Evolutionary conservation across 257 asterid species (phyloP), one percentile per base, ranked within the genome.

Genomic region (Forsythia viridissima): DNA sequence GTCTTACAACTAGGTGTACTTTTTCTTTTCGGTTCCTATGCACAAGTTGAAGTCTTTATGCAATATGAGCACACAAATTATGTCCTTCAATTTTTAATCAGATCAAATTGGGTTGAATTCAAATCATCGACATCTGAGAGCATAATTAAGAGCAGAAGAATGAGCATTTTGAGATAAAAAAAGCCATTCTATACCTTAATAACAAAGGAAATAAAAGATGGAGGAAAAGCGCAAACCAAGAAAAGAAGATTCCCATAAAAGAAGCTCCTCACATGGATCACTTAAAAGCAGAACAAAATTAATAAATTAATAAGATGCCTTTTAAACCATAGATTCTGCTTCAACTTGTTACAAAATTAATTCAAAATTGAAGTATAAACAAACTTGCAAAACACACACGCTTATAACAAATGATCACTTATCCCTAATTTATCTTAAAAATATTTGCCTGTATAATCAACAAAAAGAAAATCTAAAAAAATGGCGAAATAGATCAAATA

Each of bases 181-280:
- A 68, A 55, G 63, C 55, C 71, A 79, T 75, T 66, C 73, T 65
- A 79, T 81, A 77, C 66, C 89, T 83, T 83, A 86, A 80, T 73
- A 42, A 65, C 87, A 77, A 86, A 84, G 89, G 76, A 86, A 77
- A 48, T 48, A 48, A 48, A 48, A 48, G 59, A 48, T 55, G 38
- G 18, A 68, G 78, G 88, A 71, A 84, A 86, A 86, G 85, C 87
- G 77, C 85, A 79, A 80, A 78, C 77, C 89, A 83, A 86, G 87
- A 75, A 80, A 83, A 84, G 90, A 79, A 86, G 90, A 86, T 86
- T 86, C 88, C 78, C 77, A 43, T 68, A 76, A 81, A 83, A 83
- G 84, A 84, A 78, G 63, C 38, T 15, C 74, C 76, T 77, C 81
- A 71, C 73, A 78, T 75, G 82, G 79, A 75, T 68, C 72, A 71